These are phyloP conservation scores for Cephaloascus fragrans DNA, from an alignment of 805 yeast species.

Conservation along the genomic window DNA sequence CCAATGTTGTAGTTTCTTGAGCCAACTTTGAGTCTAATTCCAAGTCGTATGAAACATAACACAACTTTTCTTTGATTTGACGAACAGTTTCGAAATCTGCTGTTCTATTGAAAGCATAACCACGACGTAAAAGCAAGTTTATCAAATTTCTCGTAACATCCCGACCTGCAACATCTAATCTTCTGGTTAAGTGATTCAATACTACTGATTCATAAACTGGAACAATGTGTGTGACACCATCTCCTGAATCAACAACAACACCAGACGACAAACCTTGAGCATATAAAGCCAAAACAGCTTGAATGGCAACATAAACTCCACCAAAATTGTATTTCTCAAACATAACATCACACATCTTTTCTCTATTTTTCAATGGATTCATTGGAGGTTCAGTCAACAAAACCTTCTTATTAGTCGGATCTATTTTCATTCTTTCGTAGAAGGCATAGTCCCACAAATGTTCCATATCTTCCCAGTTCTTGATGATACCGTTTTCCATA, in stretches of 20 bases:
- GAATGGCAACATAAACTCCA: slow-evolving; percentile 92
- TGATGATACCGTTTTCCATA: slow-evolving; percentile 97
- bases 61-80: slow-evolving; percentile 91
- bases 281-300: slow-evolving; percentile 94
- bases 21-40: slow-evolving; percentile 82
- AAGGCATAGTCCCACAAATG: slow-evolving; percentile 97
- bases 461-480: slow-evolving; percentile 98
- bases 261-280: slow-evolving; percentile 97
- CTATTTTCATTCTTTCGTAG: slow-evolving; percentile 78
- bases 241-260: slow-evolving; percentile 97
- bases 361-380: slow-evolving; percentile 89
- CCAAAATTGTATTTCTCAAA: slow-evolving; percentile 85
- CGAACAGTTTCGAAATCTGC: slow-evolving; percentile 99
- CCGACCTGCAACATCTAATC: slow-evolving; percentile 96
- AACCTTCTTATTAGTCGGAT: slow-evolving; percentile 66
- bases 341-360: slow-evolving; percentile 86
- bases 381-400: slow-evolving; percentile 95
- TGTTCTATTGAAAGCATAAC: slow-evolving; percentile 95
- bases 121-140: slow-evolving; percentile 84
- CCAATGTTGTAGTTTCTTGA: slow-evolving; percentile 90
- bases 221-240: slow-evolving; percentile 96
- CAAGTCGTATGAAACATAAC: slow-evolving; percentile 91
- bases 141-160: slow-evolving; percentile 96
- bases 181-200: slow-evolving; percentile 83
- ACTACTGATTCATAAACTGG: slow-evolving; percentile 97